Base-by-base conservation (phyloP, 208 protist species). In the Tritrichomonas musculus region DNA sequence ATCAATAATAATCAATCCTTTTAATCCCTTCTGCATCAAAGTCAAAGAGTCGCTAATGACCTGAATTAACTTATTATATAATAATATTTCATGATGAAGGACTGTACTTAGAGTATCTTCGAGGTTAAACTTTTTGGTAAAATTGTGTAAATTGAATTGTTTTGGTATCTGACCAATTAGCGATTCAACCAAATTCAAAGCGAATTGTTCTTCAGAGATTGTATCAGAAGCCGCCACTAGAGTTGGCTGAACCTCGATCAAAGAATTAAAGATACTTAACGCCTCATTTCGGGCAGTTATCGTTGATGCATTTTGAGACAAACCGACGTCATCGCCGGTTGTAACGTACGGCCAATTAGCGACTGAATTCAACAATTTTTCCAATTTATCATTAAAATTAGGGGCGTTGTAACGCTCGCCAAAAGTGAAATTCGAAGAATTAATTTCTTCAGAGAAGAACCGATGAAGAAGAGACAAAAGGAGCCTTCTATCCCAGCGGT, bases 121-220 rank as follows among this genome's bases (percentile, higher is more conserved):
- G 22, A 47, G 5, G n/a, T 44, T 17, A 33, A 88, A 88, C 44
- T 88, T 88, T 47, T 88, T 88, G 14, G n/a, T 88, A 47, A 88
- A 88, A 14, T 57, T 44, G 41, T 53, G 27, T 39, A 60, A 14
- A 39, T 95, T 99, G 96, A 97, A 98, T 69, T 98, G 97, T 93
- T 98, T 98, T 41, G 97, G 97, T 96, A 99, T 98, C 95, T 99
- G 98, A 47, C 97, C 96, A n/a, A 99, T 94, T 41, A 99, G 97
- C 13, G 98, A 99, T 95, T 99, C 99, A 97, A 99, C 98, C 0
- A 97, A 98, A 95, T 99, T 98, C 93, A 98, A 96, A 96, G 99
- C 98, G 55, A 95, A 94, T 11, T 92, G 41, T 47, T 65, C 73
- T 93, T 84, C 77, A 50, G 9, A 33, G n/a, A 69, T 93, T 11